Conservation (phyloP, 2,329 filamentous ascomycete genomes). For the Fusarium sp. region DNA sequence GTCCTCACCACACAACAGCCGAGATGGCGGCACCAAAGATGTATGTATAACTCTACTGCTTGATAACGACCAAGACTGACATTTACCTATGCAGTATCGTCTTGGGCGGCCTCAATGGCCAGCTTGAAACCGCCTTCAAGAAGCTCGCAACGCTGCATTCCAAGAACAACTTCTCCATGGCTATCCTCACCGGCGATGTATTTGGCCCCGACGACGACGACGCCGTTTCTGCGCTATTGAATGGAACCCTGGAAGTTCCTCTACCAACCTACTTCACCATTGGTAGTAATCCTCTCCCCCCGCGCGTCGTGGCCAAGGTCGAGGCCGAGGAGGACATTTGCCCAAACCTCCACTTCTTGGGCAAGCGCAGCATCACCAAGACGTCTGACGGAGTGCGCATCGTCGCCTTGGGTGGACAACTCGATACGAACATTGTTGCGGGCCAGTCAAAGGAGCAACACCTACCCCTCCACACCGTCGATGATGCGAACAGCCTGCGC, state of each 20-base stretch:
- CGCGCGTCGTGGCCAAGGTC: conserved; percentile 73
- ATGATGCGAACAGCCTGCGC: conserved; percentile 76
- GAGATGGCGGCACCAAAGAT: conserved; percentile 59
- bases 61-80: conserved; percentile 9
- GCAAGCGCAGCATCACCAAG: conserved; percentile 85
- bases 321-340: conserved; percentile 78
- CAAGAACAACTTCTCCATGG: conserved; percentile 89
- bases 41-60: conserved; percentile 44
- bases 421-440: conserved; percentile 67
- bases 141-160: conserved; percentile 82
- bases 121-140: conserved; percentile 75
- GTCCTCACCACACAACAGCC: conserved; percentile 10
- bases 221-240: conserved; percentile 69
- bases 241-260: conserved; percentile 75
- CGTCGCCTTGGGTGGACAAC: conserved; percentile 79
- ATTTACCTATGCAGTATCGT: conserved; percentile 66
- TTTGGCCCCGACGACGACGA: conserved; percentile 71
- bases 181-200: conserved; percentile 82
- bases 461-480: conserved; percentile 77
- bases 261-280: conserved; percentile 92
- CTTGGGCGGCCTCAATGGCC: conserved; percentile 81
- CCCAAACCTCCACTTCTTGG: conserved; percentile 88
- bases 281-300: conserved; percentile 75
- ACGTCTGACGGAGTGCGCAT: conserved; percentile 89
- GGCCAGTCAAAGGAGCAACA: conserved; percentile 75